Evolutionary conservation across 2,329 filamentous ascomycete species (phyloP).

Genomic region (Colletotrichum costaricense): DNA sequence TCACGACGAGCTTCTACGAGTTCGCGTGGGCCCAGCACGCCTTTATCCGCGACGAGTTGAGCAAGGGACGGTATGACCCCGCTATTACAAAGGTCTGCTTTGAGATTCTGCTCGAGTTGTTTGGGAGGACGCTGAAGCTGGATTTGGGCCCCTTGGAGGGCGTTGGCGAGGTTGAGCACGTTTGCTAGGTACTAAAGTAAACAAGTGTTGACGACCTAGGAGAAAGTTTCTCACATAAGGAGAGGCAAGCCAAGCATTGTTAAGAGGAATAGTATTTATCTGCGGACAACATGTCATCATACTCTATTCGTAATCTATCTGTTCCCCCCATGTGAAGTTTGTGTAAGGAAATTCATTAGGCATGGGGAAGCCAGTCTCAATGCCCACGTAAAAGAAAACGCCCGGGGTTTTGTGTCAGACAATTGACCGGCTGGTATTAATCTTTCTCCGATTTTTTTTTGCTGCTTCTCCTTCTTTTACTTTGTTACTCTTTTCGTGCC

Average conservation of each 20-base stretch:
- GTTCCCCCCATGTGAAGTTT: slow-evolving; percentile 1
- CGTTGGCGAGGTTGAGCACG: slow-evolving; percentile 74
- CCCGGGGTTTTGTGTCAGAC: neutral
- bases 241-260: neutral
- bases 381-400: slow-evolving; percentile 13
- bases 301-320: slow-evolving; percentile 35
- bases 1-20: slow-evolving; percentile 86
- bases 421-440: slow-evolving; percentile 30
- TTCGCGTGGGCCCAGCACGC: slow-evolving; percentile 95
- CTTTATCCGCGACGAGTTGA: slow-evolving; percentile 92
- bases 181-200: slow-evolving; percentile 65
- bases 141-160: slow-evolving; percentile 79
- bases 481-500: neutral
- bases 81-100: slow-evolving; percentile 89
- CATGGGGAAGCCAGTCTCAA: slow-evolving; percentile 35
- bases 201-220: neutral
- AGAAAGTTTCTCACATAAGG: neutral
- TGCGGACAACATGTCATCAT: slow-evolving; percentile 33
- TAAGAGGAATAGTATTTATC: slow-evolving; percentile 39
- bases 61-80: slow-evolving; percentile 93
- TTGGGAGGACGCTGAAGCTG: slow-evolving; percentile 80
- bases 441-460: neutral
- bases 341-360: slow-evolving; percentile 28
- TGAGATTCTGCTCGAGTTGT: slow-evolving; percentile 88
- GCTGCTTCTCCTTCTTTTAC: neutral